Evolutionary conservation across 2,329 filamentous ascomycete species (phyloP).

Genomic region (Bipolaris victoriae): DNA sequence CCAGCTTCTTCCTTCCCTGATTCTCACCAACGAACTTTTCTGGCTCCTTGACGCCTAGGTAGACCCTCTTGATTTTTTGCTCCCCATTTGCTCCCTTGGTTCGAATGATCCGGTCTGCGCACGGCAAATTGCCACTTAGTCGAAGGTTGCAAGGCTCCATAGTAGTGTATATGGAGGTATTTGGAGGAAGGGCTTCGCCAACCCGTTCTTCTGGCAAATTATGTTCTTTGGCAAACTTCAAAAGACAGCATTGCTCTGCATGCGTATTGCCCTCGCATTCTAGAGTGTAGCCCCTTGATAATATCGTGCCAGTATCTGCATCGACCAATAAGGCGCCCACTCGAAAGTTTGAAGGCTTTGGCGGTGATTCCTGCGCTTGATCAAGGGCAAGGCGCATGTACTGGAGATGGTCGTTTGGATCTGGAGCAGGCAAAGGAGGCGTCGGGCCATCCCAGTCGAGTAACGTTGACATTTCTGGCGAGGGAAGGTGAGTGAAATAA

Average conservation of each 20-base stretch:
- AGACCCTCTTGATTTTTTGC: constrained; percentile 74
- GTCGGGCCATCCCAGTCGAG: constrained; percentile 28
- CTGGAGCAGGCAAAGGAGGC: constrained; percentile 22
- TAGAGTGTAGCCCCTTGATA: constrained; percentile 87
- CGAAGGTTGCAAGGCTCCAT: constrained; percentile 84
- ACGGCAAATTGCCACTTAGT: constrained; percentile 75
- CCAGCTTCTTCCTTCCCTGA: constrained; percentile 72
- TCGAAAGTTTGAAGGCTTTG: constrained; percentile 88
- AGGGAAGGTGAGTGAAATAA: constrained; percentile 14
- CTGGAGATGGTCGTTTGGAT: constrained; percentile 39
- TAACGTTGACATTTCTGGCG: constrained; percentile 31
- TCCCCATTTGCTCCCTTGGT: constrained; percentile 54
- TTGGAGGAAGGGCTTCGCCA: constrained; percentile 57
- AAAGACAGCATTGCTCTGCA: constrained; percentile 89
- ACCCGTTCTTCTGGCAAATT: constrained; percentile 61
- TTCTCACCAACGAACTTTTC: constrained; percentile 88
- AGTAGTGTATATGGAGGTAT: constrained; percentile 81
- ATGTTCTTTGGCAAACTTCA: constrained; percentile 65
- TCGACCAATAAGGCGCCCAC: constrained; percentile 89
- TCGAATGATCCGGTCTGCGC: constrained; percentile 77
- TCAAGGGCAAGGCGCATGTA: constrained; percentile 75
- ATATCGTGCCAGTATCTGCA: constrained; percentile 61
- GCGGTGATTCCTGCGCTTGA: constrained; percentile 79
- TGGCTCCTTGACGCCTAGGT: constrained; percentile 87
- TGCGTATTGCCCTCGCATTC: constrained; percentile 94